Conservation (phyloP, 2,329 filamentous ascomycete species). For the Fusarium continuum region DNA sequence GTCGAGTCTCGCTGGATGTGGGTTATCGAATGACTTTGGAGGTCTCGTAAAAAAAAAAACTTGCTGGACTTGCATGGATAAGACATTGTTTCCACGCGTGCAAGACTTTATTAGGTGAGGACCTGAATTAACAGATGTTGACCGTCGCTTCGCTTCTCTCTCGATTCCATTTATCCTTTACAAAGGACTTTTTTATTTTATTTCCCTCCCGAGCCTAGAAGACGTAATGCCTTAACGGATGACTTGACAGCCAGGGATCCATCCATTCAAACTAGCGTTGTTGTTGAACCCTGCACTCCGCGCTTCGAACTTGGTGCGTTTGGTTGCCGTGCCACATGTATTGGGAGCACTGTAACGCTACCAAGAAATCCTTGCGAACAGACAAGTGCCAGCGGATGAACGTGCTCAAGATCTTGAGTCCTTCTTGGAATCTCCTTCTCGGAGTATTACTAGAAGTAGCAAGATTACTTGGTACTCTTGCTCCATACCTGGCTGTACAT, state of each 20-base stretch:
- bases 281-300: constrained; percentile 9
- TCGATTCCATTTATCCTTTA: not conserved
- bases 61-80: not conserved
- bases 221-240: not conserved
- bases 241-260: not conserved
- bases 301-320: not conserved
- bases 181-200: not conserved
- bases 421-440: too few relatives aligned
- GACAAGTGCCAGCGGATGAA: not conserved
- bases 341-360: not conserved
- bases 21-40: constrained; percentile 33
- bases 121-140: not conserved
- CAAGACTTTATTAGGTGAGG: not conserved
- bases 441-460: too few relatives aligned
- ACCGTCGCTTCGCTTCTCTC: constrained; percentile 11
- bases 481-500: too few relatives aligned
- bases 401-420: too few relatives aligned
- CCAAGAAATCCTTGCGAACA: not conserved
- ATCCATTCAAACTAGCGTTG: not conserved
- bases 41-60: not conserved
- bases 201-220: not conserved
- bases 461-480: too few relatives aligned
- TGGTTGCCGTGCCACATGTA: not conserved
- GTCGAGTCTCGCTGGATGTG: constrained; percentile 12
- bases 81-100: not conserved